Percentiles rank a stretch among this genome's conserved stretches.
These are phyloP conservation scores for Phytophthora palmivora DNA, from an alignment of 352 stramenopile genomes.

Conservation along the genomic window DNA sequence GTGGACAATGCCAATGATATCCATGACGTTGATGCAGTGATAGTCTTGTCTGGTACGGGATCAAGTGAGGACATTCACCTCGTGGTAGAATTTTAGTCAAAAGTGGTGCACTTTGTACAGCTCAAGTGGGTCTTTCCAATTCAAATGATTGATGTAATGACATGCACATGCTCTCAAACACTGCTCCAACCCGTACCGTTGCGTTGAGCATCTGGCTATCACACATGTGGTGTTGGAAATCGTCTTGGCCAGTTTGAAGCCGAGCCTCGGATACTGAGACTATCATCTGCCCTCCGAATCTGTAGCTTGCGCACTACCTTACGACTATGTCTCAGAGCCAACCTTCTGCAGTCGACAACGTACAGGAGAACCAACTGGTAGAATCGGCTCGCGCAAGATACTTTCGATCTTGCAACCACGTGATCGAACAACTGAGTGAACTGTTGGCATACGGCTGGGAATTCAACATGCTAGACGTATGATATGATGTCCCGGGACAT, in stretches of 20 bases:
- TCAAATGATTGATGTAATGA: slow-evolving; percentile 5
- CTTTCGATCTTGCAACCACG: background rate
- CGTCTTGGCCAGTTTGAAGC: slow-evolving; percentile 6
- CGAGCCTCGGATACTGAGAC: background rate
- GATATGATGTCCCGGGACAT: background rate
- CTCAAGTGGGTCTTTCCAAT: slow-evolving; percentile 6
- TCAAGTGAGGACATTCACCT: too few species aligned
- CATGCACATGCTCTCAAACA: slow-evolving; percentile 5
- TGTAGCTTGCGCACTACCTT: slow-evolving; percentile 11
- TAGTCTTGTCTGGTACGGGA: background rate
- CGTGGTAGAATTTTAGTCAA: slow-evolving; percentile 32
- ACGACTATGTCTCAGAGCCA: slow-evolving; percentile 21
- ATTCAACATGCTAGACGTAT: too few species aligned
- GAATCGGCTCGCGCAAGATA: slow-evolving; percentile 15
- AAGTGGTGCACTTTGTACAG: slow-evolving; percentile 5
- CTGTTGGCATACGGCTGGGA: background rate
- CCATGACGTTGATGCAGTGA: background rate
- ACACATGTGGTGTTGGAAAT: slow-evolving; percentile 19
- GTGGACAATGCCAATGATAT: slow-evolving; percentile 15
- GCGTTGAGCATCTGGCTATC: slow-evolving; percentile 10
- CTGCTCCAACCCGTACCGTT: background rate
- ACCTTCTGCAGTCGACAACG: slow-evolving; percentile 23
- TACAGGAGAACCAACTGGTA: background rate
- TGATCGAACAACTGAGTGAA: slow-evolving; percentile 21
- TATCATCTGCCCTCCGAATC: slow-evolving; percentile 26